Conservation (phyloP, 2,329 filamentous ascomycete genomes). For the Fusarium zealandicum region DNA sequence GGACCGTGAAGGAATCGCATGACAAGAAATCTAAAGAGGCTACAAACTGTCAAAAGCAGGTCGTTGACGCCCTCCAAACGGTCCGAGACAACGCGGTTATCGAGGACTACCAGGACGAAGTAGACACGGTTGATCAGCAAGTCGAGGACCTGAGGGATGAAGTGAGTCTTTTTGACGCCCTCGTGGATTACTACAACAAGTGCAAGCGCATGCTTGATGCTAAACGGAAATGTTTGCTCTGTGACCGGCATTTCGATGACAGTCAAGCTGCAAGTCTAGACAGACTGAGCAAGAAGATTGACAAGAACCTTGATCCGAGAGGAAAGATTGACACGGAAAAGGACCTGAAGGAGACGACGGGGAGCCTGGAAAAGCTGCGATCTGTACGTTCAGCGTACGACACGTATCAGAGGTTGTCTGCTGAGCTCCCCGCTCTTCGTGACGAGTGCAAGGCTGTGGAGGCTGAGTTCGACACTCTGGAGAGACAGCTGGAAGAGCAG, state of each 20-base stretch:
- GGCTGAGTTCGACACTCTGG: slow-evolving; percentile 64
- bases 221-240: slow-evolving; percentile 79
- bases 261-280: slow-evolving; percentile 62
- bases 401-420: slow-evolving; percentile 72
- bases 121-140: slow-evolving; percentile 62
- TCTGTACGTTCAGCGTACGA: slow-evolving; percentile 74
- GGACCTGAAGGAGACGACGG: slow-evolving; percentile 60
- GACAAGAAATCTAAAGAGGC: slow-evolving; percentile 70
- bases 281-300: slow-evolving; percentile 72
- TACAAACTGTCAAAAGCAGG: slow-evolving; percentile 64
- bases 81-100: slow-evolving; percentile 56
- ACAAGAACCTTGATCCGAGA: slow-evolving; percentile 67
- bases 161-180: slow-evolving; percentile 70
- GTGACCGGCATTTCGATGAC: slow-evolving; percentile 72
- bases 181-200: slow-evolving; percentile 74
- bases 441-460: slow-evolving; percentile 69
- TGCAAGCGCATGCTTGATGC: slow-evolving; percentile 71
- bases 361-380: slow-evolving; percentile 65
- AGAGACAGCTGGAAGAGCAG: slow-evolving; percentile 69
- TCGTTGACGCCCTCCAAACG: slow-evolving; percentile 56
- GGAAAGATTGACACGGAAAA: slow-evolving; percentile 68
- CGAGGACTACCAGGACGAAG: slow-evolving; percentile 61
- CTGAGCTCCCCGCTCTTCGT: slow-evolving; percentile 74
- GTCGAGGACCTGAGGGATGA: slow-evolving; percentile 69
- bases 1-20: slow-evolving; percentile 68